A percentile compares a stretch with the other conserved stretches of the same genome.
phyloP scores from a whole-genome alignment of 352 stramenopile species.

The Phytophthora pseudosyringae region DNA sequence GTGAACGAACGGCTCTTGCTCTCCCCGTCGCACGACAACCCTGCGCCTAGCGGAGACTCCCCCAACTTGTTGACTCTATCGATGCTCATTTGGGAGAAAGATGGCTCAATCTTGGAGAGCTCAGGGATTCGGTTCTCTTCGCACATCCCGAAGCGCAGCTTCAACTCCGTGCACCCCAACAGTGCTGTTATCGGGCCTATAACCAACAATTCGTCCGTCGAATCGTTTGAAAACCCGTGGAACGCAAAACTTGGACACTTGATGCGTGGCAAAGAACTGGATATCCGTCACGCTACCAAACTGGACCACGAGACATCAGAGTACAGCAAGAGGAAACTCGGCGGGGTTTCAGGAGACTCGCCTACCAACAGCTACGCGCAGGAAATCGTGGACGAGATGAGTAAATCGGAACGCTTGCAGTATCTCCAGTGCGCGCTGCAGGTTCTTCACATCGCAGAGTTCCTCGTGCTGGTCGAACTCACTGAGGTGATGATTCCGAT shows the following conservation, averaged over 20 bases:
- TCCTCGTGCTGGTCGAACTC: conserved; percentile 34
- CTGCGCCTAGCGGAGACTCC: not conserved
- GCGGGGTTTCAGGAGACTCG: too few species aligned
- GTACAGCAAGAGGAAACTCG: not conserved
- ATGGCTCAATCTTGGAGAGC: conserved; percentile 1
- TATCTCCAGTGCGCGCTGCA: conserved; percentile 24
- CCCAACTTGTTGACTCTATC: conserved; percentile 12
- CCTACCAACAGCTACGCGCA: not conserved
- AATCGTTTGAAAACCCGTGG: not conserved
- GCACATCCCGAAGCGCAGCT: not conserved
- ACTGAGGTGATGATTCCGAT: conserved; percentile 31
- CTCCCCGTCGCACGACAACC: not conserved
- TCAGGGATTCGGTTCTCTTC: conserved; percentile 3
- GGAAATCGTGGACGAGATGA: conserved; percentile 15
- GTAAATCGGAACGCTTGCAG: conserved; percentile 1
- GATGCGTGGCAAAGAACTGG: too few species aligned
- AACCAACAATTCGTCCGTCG: not conserved
- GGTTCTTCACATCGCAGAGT: conserved; percentile 31
- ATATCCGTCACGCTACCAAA: too few species aligned
- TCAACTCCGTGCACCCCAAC: conserved; percentile 1
- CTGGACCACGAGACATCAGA: too few species aligned
- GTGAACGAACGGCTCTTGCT: conserved; percentile 1
- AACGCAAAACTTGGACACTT: too few species aligned
- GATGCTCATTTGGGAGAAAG: conserved; percentile 25
- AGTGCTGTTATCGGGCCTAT: too few species aligned